Conservation (phyloP, 2,329 filamentous ascomycete species). For the Coniochaeta pulveracea region DNA sequence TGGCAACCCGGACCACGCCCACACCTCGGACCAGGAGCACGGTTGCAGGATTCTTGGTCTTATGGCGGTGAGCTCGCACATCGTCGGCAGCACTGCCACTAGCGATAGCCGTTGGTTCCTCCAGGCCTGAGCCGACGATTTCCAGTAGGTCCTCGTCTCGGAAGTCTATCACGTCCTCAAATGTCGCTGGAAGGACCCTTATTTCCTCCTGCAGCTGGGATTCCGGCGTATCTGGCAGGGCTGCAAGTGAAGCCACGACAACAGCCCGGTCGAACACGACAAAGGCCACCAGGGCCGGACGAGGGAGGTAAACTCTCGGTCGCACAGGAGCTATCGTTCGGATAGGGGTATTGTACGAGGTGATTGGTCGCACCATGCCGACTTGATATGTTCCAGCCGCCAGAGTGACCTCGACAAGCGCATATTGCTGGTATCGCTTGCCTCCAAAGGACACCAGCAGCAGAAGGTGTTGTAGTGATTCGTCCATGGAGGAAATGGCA, state of each 20-base stretch:
- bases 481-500: conserved; percentile 35
- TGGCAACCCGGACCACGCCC: conserved; percentile 47
- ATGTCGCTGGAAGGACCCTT: conserved; percentile 51
- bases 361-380: conserved; percentile 56
- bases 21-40: conserved; percentile 52
- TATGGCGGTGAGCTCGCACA: conserved; percentile 36
- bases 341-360: conserved; percentile 47
- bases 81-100: conserved; percentile 29
- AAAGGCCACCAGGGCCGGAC: conserved; percentile 70
- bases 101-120: conserved; percentile 43
- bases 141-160: conserved; percentile 52
- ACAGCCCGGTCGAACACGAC: conserved; percentile 70
- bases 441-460: conserved; percentile 47
- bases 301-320: conserved; percentile 66
- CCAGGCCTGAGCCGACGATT: conserved; percentile 51
- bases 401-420: conserved; percentile 61
- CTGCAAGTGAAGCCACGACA: conserved; percentile 62
- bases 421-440: conserved; percentile 50
- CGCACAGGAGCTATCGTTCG: conserved; percentile 28
- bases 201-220: conserved; percentile 62
- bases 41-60: conserved; percentile 50
- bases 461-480: conserved; percentile 45
- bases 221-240: conserved; percentile 58
- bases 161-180: conserved; percentile 81
- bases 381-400: conserved; percentile 41